Evolutionary conservation across 2,329 filamentous ascomycete species (phyloP).

Genomic region (Sordariomycetes sp.): DNA sequence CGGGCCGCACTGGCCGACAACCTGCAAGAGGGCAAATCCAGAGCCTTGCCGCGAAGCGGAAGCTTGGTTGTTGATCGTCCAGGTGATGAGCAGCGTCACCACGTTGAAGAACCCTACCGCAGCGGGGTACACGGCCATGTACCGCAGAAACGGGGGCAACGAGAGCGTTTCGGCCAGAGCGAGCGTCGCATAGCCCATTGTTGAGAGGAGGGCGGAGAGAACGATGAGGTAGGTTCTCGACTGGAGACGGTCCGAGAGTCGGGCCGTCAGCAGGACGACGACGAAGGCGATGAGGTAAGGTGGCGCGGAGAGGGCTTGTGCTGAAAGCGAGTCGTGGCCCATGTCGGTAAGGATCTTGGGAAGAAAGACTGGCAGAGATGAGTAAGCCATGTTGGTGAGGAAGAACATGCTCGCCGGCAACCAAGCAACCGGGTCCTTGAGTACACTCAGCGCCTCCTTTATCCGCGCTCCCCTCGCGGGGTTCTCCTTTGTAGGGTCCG

Average conservation of each 20-base stretch:
- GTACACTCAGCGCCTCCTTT: conserved; percentile 42
- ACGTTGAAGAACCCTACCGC: conserved; percentile 74
- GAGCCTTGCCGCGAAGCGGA: conserved; percentile 60
- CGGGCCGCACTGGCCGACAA: conserved; percentile 74
- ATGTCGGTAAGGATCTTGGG: conserved; percentile 71
- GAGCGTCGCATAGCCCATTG: conserved; percentile 50
- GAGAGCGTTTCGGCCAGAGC: conserved; percentile 42
- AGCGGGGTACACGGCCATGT: conserved; percentile 70
- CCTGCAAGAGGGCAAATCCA: conserved; percentile 71
- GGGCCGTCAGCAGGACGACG: conserved; percentile 62
- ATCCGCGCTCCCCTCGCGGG: conserved; percentile 34
- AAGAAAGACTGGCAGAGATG: conserved; percentile 78
- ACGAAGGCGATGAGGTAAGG: conserved; percentile 72
- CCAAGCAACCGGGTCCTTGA: conserved; percentile 37
- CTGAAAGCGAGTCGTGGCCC: conserved; percentile 58
- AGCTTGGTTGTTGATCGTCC: conserved; percentile 80
- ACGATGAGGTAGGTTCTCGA: conserved; percentile 59
- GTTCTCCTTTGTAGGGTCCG: conserved; percentile 7
- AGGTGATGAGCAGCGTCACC: conserved; percentile 76
- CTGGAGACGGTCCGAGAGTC: conserved; percentile 57
- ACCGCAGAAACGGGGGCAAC: conserved; percentile 45
- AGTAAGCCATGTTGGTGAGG: conserved; percentile 79
- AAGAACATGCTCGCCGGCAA: conserved; percentile 78
- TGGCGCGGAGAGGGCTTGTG: conserved; percentile 73
- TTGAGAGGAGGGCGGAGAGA: conserved; percentile 58